Evolutionary conservation across 164 flowering plant species (phyloP).

Genomic region (Tetracentron sinense): DNA sequence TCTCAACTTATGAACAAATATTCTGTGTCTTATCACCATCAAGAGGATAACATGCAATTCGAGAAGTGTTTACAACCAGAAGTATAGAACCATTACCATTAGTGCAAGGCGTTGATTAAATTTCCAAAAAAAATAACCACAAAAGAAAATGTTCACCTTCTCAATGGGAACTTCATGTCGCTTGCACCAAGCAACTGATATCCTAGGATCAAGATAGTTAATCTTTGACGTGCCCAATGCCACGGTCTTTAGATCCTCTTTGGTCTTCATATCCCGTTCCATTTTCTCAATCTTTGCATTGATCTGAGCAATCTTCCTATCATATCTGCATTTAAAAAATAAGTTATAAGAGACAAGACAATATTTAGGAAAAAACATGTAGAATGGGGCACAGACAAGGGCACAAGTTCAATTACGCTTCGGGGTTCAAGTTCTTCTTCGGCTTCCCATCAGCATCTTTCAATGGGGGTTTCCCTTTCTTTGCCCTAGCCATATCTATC

Average conservation of each 20-base stretch:
- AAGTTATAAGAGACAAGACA: neutral
- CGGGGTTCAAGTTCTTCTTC: constrained; percentile 74
- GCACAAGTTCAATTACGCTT: constrained; percentile 51
- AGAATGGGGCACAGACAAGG: neutral
- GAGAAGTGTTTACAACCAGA: too few species aligned
- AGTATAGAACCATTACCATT: too few species aligned
- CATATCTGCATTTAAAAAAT: constrained; percentile 34
- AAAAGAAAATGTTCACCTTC: constrained; percentile 39
- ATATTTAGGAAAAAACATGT: neutral
- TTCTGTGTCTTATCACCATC: too few species aligned
- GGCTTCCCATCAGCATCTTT: constrained; percentile 73
- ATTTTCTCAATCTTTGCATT: constrained; percentile 57
- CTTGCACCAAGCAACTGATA: constrained; percentile 86
- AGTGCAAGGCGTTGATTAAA: too few species aligned
- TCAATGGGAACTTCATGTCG: constrained; percentile 80
- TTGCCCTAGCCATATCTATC: constrained; percentile 71
- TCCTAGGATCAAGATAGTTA: constrained; percentile 75
- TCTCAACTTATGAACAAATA: too few species aligned
- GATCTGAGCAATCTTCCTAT: constrained; percentile 59
- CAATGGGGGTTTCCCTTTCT: constrained; percentile 93
- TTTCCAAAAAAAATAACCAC: too few species aligned
- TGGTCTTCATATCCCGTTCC: constrained; percentile 51
- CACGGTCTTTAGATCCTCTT: constrained; percentile 72
- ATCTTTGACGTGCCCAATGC: constrained; percentile 80
- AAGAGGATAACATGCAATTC: too few species aligned